Evolutionary conservation across 768 basidiomycete species (phyloP).

Genomic region (Hydnomerulius pinastri): DNA sequence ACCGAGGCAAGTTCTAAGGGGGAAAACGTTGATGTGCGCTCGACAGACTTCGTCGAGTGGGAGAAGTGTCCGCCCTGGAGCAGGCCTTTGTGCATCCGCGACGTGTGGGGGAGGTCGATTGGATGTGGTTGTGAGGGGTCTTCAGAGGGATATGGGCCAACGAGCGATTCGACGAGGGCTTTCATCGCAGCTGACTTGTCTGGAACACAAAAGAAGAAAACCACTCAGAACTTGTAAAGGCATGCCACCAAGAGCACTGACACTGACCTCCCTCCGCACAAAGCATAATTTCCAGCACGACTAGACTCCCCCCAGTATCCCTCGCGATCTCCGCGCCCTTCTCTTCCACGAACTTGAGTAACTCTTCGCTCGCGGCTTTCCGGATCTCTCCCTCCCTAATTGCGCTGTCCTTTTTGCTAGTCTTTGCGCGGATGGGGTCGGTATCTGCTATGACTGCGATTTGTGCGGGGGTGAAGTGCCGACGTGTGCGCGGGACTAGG

Average conservation of each 20-base stretch:
- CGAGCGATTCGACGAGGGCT: constrained; percentile 60
- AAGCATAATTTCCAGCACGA: constrained; percentile 82
- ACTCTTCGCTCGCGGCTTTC: constrained; percentile 67
- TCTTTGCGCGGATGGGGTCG: constrained; percentile 62
- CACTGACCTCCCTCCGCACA: constrained; percentile 79
- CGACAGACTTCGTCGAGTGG: constrained; percentile 56
- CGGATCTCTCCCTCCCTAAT: constrained; percentile 71
- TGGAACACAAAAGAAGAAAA: constrained; percentile 34
- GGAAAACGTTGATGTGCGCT: constrained; percentile 55
- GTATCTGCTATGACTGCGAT: constrained; percentile 73
- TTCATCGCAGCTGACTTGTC: constrained; percentile 70
- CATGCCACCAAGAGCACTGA: neutral
- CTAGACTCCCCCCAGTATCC: constrained; percentile 79
- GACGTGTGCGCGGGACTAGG: constrained; percentile 76
- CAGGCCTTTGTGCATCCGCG: constrained; percentile 84
- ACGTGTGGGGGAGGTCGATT: constrained; percentile 81
- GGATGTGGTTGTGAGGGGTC: constrained; percentile 56
- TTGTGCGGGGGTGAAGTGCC: constrained; percentile 87
- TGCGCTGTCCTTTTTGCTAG: constrained; percentile 79
- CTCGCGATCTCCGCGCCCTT: constrained; percentile 62
- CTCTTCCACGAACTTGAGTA: constrained; percentile 70
- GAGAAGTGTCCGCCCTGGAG: constrained; percentile 91
- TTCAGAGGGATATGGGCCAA: constrained; percentile 55
- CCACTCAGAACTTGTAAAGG: neutral
- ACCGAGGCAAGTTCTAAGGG: constrained; percentile 56